Evolutionary conservation across 2,329 filamentous ascomycete species (phyloP).

Genomic region (Gyromitra esculenta): DNA sequence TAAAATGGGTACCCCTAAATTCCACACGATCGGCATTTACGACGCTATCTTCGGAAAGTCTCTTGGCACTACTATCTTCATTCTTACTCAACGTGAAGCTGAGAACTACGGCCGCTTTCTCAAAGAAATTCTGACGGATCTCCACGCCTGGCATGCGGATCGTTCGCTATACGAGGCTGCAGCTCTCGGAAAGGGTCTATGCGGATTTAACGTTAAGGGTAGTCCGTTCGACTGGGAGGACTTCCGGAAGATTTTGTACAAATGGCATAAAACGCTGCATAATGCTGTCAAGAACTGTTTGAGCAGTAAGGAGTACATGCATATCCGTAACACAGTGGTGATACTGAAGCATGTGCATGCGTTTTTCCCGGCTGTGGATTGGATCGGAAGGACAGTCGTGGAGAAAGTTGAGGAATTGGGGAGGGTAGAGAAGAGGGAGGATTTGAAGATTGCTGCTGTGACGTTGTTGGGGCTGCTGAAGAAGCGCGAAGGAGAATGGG

Average conservation of each 20-base stretch:
- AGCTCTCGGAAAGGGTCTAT: constrained; percentile 70
- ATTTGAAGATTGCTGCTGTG: constrained; percentile 58
- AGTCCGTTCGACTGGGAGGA: constrained; percentile 82
- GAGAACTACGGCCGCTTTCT: constrained; percentile 94
- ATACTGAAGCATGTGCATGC: constrained; percentile 82
- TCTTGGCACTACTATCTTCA: constrained; percentile 82
- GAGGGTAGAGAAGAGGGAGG: constrained; percentile 58
- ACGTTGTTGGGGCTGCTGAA: constrained; percentile 58
- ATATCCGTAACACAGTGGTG: constrained; percentile 94
- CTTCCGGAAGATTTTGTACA: constrained; percentile 84
- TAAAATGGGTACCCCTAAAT: constrained; percentile 81
- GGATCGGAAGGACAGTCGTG: constrained; percentile 72
- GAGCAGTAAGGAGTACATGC: constrained; percentile 89
- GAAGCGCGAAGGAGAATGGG: constrained; percentile 57
- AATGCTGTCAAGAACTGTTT: constrained; percentile 83
- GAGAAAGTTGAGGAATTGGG: constrained; percentile 57
- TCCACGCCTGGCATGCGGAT: constrained; percentile 84
- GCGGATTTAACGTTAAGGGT: constrained; percentile 77
- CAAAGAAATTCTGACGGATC: constrained; percentile 79
- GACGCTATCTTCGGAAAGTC: constrained; percentile 86
- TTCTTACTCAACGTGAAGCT: constrained; percentile 87
- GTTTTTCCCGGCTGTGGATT: constrained; percentile 87
- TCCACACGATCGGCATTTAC: constrained; percentile 84
- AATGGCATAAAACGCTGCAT: constrained; percentile 87
- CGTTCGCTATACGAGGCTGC: constrained; percentile 80